Percentiles rank a stretch among this genome's conserved stretches.
Conservation (phyloP, 2,329 filamentous ascomycete species). For the Aspergillus fructus region DNA sequence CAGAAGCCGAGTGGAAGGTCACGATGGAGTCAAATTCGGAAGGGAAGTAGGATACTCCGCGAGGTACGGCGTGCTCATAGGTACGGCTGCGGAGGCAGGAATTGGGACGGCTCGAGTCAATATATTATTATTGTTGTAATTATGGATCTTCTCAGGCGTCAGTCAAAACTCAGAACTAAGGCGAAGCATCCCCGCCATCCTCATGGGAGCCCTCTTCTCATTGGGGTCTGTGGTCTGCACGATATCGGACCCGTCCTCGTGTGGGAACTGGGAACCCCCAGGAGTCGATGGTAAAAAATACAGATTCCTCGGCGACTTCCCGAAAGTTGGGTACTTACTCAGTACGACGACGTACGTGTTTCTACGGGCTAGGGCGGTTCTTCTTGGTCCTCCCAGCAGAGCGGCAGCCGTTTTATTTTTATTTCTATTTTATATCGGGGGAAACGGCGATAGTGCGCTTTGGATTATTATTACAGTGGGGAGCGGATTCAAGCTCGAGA, state of each 20-base stretch:
- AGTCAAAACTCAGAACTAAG: neutral
- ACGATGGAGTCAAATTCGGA: conserved; percentile 19
- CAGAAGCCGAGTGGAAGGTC: conserved; percentile 1
- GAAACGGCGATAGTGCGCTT: neutral
- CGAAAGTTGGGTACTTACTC: no score
- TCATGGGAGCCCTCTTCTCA: neutral
- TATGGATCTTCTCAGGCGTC: no score
- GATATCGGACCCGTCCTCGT: neutral
- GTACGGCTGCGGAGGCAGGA: neutral
- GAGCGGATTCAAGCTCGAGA: neutral
- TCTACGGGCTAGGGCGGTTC: no score
- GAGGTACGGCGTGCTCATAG: neutral
- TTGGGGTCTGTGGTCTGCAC: neutral
- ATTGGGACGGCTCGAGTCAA: neutral
- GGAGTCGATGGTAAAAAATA: no score
- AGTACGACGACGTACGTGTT: no score
- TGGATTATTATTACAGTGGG: neutral
- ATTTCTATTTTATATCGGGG: no score
- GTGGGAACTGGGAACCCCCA: neutral
- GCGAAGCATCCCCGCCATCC: neutral
- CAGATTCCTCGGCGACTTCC: neutral
- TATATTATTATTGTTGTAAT: no score
- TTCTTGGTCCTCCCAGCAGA: no score
- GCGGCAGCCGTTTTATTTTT: no score
- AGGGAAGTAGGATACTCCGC: conserved; percentile 27